Conservation (phyloP, 148 eudicot genomes). For the Simmondsia chinensis region DNA sequence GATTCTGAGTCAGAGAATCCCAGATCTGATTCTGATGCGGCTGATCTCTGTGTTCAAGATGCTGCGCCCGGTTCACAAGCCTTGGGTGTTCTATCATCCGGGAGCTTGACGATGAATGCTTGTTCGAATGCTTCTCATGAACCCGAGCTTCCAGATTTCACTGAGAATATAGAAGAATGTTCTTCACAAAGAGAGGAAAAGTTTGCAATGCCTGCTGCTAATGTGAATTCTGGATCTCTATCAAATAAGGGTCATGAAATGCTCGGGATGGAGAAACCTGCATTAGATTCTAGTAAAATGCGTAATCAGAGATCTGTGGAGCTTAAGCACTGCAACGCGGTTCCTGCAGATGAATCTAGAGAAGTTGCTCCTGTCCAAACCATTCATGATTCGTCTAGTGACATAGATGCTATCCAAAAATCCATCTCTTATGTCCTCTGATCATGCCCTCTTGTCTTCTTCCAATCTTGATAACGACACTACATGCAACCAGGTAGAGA, state of each 20-base stretch:
- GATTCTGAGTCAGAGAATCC: too few relatives aligned
- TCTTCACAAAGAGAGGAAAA: not conserved
- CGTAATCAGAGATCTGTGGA: too few relatives aligned
- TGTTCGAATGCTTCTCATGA: constrained; percentile 1
- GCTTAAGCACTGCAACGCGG: too few relatives aligned
- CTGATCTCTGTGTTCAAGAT: constrained; percentile 4
- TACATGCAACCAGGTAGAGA: too few relatives aligned
- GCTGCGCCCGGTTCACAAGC: constrained; percentile 1
- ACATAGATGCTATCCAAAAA: too few relatives aligned
- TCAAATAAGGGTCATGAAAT: not conserved
- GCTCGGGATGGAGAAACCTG: not conserved
- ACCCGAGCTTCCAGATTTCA: not conserved
- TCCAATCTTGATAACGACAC: too few relatives aligned
- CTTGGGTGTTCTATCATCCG: not conserved
- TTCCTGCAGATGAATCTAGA: too few relatives aligned
- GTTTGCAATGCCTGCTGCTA: not conserved
- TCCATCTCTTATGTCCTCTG: too few relatives aligned
- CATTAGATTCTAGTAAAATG: too few relatives aligned
- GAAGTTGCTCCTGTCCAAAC: too few relatives aligned
- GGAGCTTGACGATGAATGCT: not conserved
- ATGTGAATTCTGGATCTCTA: constrained; percentile 1
- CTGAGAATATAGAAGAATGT: not conserved
- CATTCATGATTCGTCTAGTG: too few relatives aligned
- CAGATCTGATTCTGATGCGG: constrained; percentile 13
- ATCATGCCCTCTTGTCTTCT: too few relatives aligned